Base-by-base conservation (phyloP, 305 asterid species). In the Fraxinus dipetala region DNA sequence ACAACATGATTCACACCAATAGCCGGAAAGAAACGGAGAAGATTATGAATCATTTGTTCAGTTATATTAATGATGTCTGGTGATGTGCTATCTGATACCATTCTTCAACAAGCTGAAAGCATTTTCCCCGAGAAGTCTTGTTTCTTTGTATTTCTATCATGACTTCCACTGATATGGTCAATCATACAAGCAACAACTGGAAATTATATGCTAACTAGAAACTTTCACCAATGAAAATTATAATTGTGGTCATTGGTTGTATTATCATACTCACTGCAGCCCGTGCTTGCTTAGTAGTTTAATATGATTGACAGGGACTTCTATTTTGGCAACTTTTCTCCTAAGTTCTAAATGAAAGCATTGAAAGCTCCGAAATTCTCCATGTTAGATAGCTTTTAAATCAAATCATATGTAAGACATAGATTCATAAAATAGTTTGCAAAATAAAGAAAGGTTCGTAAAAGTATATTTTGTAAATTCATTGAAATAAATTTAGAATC, bases 401-500 rank as follows among this genome's bases (percentile, higher is more conserved):
- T 48, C 28, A 56, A 74, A 18, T 35, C 78, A n/a, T 7, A 35
- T 38, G 32, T 13, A 74, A 35, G 14, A 1, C 51, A 36, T 40
- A 36, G 26, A 26, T n/a, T 28, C 5, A 35, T 67, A 40, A 26
- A n/a, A 78, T 65, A 82, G 65, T 78, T 65, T 61, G 36, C 18
- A 80, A 77, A 65, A 59, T 63, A 5, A 14, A 51, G 54, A 74
- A 56, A 56, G 67, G 28, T 56, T 56, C 28, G 1, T 20, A 72
- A 22, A 26, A 40, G 13, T 28, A 24, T 13, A 31, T 34, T 59
- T 31, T 31, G 48, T 8, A 75, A 63, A 67, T 16, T 74, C 36
- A 81, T 65, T 81, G 81, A 72, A 84, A 79, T 76, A 80, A 73
- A 67, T 79, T 45, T 24, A 72, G 48, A 35, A 73, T 32, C n/a